Conservation (phyloP, 345 rosid species). For the Salix viminalis region DNA sequence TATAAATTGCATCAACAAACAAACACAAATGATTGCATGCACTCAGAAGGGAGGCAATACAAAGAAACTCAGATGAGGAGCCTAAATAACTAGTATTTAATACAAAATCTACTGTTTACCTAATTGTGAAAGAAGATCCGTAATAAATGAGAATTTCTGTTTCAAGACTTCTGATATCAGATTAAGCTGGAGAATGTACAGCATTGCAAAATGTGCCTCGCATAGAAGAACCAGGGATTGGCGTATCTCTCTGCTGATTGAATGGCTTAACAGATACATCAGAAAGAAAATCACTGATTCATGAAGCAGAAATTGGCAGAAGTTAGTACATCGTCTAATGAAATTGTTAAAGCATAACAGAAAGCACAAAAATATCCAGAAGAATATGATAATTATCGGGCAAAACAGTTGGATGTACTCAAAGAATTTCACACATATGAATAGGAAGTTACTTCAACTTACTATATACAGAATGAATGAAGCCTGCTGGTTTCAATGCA, state of each 20-base stretch:
- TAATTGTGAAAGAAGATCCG: constrained; percentile 27
- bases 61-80: background rate
- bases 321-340: constrained; percentile 2
- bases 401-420: background rate
- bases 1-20: background rate
- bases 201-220: constrained; percentile 36
- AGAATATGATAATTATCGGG: background rate
- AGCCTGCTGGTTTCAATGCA: constrained; percentile 36
- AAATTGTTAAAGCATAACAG: background rate
- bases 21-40: background rate
- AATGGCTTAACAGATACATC: constrained; percentile 35
- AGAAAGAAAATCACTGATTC: constrained; percentile 41
- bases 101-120: constrained; percentile 19
- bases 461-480: constrained; percentile 42
- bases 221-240: constrained; percentile 36
- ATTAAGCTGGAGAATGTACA: constrained; percentile 35
- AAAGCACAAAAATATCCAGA: background rate
- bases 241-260: constrained; percentile 27
- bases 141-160: constrained; percentile 19
- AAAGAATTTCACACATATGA: background rate
- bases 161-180: constrained; percentile 32
- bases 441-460: constrained; percentile 11
- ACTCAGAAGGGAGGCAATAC: background rate
- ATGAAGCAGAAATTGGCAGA: constrained; percentile 14
- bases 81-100: background rate